These are phyloP conservation scores for Microcera coccophila DNA, from an alignment of 2,329 filamentous ascomycete species.

Conservation along the genomic window DNA sequence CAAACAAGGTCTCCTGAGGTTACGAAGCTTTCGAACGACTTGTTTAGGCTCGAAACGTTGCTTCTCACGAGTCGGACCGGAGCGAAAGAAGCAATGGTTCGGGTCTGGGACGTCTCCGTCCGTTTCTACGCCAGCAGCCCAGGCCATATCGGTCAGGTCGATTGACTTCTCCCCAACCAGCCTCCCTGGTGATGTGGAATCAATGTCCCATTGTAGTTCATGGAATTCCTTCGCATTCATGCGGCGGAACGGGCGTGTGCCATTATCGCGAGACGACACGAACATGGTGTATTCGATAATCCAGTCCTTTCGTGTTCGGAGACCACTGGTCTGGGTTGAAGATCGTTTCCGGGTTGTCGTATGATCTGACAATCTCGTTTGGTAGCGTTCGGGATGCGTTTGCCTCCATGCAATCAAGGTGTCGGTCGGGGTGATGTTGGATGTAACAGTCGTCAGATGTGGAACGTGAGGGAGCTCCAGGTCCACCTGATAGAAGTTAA, in stretches of 20 bases:
- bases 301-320: conserved; percentile 40
- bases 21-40: conserved; percentile 10
- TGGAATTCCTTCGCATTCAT: conserved; percentile 39
- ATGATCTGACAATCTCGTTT: conserved; percentile 39
- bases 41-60: conserved; percentile 5
- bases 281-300: conserved; percentile 43
- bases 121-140: conserved; percentile 1
- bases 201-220: conserved; percentile 38
- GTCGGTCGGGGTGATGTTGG: conserved; percentile 38
- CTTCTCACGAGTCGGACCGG: conserved; percentile 2
- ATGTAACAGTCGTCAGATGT: conserved; percentile 44
- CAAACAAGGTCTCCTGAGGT: conserved; percentile 3
- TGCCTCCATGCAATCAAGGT: conserved; percentile 36
- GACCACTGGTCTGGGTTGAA: conserved; percentile 17
- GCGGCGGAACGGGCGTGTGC: conserved; percentile 36
- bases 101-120: neutral
- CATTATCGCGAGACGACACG: conserved; percentile 36
- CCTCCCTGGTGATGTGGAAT: conserved; percentile 27
- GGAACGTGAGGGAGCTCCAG: conserved; percentile 45
- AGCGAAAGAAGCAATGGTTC: neutral
- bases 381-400: conserved; percentile 36
- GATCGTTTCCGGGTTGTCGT: conserved; percentile 16
- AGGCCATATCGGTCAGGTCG: conserved; percentile 12
- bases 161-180: conserved; percentile 33
- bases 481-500: conserved; percentile 32